Conservation (phyloP, 345 rosid species). For the Carallia pectinifolia region DNA sequence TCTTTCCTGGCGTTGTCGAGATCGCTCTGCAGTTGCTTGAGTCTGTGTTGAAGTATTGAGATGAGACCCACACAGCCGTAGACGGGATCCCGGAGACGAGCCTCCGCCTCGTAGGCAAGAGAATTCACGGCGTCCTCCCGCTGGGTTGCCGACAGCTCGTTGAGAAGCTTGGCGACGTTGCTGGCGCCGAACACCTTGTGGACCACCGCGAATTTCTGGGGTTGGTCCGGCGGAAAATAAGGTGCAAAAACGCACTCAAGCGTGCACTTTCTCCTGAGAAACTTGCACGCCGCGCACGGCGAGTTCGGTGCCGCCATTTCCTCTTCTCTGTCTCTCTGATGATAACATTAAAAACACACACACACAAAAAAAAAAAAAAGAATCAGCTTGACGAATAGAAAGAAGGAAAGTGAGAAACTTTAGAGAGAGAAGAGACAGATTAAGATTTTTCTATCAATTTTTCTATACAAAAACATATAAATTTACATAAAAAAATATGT, state of each 20-base stretch:
- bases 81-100: constrained; percentile 75
- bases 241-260: constrained; percentile 7
- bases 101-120: constrained; percentile 76
- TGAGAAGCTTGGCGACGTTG: constrained; percentile 74
- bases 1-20: constrained; percentile 61
- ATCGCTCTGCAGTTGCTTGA: constrained; percentile 51
- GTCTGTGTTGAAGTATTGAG: constrained; percentile 64
- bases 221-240: constrained; percentile 3
- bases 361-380: background rate
- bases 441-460: background rate
- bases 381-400: background rate
- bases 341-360: background rate
- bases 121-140: constrained; percentile 88
- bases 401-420: background rate
- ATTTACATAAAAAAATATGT: background rate
- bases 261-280: constrained; percentile 5
- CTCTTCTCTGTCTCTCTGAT: background rate
- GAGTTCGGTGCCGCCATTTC: background rate
- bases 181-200: constrained; percentile 39
- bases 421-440: background rate
- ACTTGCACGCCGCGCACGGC: constrained; percentile 5
- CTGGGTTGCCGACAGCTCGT: constrained; percentile 47
- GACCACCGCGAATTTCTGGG: background rate
- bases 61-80: constrained; percentile 84
- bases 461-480: background rate